Evolutionary conservation across 1,284 basidiomycete genomes (phyloP).

Genomic region (Naganishia liquefaciens): DNA sequence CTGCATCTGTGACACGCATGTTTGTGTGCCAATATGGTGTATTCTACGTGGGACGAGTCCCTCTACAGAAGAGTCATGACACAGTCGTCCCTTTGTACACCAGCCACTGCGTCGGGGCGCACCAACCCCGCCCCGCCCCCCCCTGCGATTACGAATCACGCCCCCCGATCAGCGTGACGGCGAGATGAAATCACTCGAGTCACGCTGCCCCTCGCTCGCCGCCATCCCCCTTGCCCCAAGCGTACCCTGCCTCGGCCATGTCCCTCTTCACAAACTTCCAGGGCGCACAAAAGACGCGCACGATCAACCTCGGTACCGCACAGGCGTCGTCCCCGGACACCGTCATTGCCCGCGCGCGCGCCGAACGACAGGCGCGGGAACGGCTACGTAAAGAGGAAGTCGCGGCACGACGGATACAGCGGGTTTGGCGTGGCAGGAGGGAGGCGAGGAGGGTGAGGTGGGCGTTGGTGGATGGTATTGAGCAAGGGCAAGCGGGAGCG

Average conservation of each 20-base stretch:
- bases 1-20: no score
- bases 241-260: slow-evolving; percentile 1
- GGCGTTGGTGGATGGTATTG: slow-evolving; percentile 16
- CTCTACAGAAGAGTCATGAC: no score
- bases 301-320: slow-evolving; percentile 29
- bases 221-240: no score
- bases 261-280: slow-evolving; percentile 27
- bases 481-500: slow-evolving; percentile 4
- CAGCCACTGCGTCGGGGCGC: no score
- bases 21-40: no score
- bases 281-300: slow-evolving; percentile 8
- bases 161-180: background rate
- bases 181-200: background rate
- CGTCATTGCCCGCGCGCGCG: slow-evolving; percentile 35
- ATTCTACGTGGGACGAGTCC: no score
- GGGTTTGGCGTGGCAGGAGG: slow-evolving; percentile 47
- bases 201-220: background rate
- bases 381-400: slow-evolving; percentile 39
- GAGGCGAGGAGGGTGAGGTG: slow-evolving; percentile 16
- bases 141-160: slow-evolving; percentile 17
- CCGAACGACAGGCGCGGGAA: slow-evolving; percentile 46
- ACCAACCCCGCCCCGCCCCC: no score
- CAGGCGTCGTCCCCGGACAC: slow-evolving; percentile 13
- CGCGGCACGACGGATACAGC: slow-evolving; percentile 44
- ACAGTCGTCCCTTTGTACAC: no score